Percentiles rank a stretch among this genome's conserved stretches.
phyloP scores from a whole-genome alignment of 1,284 basidiomycete species.

The Takashimella koratensis region DNA sequence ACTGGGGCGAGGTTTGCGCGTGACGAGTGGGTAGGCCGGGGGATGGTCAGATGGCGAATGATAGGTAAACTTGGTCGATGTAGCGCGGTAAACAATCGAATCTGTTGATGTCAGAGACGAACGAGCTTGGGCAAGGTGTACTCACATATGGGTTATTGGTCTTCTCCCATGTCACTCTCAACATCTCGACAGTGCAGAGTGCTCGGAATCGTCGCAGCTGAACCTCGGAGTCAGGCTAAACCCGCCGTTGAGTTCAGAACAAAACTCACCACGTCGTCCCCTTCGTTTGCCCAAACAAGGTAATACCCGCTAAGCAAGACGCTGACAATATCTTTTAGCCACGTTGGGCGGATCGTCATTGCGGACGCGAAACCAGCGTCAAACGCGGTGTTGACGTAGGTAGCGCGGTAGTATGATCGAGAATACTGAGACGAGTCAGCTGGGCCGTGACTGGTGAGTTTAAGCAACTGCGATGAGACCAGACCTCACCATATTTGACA shows the following conservation, averaged over 20 bases:
- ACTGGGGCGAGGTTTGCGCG: conserved; percentile 69
- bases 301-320: conserved; percentile 86
- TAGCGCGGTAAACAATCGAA: conserved; percentile 62
- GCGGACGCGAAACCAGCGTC: conserved; percentile 97
- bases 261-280: conserved; percentile 77
- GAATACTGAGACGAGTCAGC: conserved; percentile 65
- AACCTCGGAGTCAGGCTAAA: background rate
- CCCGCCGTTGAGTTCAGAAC: background rate
- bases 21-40: conserved; percentile 70
- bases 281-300: conserved; percentile 87
- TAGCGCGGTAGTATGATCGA: conserved; percentile 90
- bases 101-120: conserved; percentile 50
- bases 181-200: conserved; percentile 91
- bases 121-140: background rate
- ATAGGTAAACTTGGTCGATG: conserved; percentile 62
- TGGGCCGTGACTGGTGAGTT: background rate
- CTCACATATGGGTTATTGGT: conserved; percentile 84
- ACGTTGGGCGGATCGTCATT: conserved; percentile 86
- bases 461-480: no score
- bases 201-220: conserved; percentile 87
- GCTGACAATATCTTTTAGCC: conserved; percentile 81
- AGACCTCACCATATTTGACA: conserved; percentile 77
- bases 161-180: conserved; percentile 94
- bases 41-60: conserved; percentile 70
- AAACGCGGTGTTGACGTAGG: conserved; percentile 89